Evolutionary conservation across 2,329 filamentous ascomycete species (phyloP).

Genomic region (Ceratocystis variospora): DNA sequence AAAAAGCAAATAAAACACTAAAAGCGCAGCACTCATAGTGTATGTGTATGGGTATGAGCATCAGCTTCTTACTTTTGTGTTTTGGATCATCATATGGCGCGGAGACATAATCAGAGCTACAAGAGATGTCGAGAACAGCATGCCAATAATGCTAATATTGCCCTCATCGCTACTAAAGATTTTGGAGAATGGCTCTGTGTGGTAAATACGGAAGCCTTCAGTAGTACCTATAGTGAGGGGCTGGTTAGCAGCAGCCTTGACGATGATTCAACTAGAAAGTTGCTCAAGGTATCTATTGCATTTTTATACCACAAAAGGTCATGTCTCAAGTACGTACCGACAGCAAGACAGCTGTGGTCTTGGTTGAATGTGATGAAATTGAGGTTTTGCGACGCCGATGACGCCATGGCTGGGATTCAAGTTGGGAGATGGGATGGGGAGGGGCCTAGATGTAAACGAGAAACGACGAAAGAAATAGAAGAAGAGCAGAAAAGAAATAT

Average conservation of each 20-base stretch:
- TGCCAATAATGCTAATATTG: slow-evolving; percentile 92
- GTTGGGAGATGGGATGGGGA: not conserved
- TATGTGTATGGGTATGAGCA: too few relatives aligned
- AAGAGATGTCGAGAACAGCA: slow-evolving; percentile 95
- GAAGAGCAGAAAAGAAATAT: not conserved
- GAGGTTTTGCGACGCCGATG: slow-evolving; percentile 51
- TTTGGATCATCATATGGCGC: slow-evolving; percentile 84
- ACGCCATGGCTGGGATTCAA: slow-evolving; percentile 6
- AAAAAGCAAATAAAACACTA: not conserved
- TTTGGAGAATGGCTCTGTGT: slow-evolving; percentile 89
- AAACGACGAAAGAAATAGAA: not conserved
- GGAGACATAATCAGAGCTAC: slow-evolving; percentile 89
- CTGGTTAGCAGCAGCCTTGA: not conserved
- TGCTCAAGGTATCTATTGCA: not conserved
- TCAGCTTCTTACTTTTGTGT: slow-evolving; percentile 64
- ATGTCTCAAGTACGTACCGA: slow-evolving; percentile 47
- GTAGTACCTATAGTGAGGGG: slow-evolving; percentile 52
- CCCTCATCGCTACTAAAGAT: slow-evolving; percentile 90
- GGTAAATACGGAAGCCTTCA: slow-evolving; percentile 90
- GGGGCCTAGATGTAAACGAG: not conserved
- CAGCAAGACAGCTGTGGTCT: slow-evolving; percentile 92
- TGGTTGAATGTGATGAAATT: slow-evolving; percentile 99
- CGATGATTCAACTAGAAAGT: not conserved
- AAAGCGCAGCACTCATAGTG: not conserved
- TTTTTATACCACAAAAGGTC: not conserved